Evolutionary conservation across 371 early-diverging fungal species (phyloP).

Genomic region (Mucor mucedo): DNA sequence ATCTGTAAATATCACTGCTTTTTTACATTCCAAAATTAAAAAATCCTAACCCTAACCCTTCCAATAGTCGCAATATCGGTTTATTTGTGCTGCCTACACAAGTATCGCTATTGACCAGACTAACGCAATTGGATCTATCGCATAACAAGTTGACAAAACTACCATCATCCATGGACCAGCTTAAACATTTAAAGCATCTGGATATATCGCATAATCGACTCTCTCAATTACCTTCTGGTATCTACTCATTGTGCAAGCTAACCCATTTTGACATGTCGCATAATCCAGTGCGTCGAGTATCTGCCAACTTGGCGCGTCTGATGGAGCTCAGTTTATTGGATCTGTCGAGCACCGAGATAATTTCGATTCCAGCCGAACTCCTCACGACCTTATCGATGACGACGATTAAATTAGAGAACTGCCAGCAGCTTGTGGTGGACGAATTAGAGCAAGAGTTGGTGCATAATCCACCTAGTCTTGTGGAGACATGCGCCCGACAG

Average conservation of each 20-base stretch:
- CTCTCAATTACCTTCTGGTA: slow-evolving; percentile 18
- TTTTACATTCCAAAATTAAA: neutral
- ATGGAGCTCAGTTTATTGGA: slow-evolving; percentile 25
- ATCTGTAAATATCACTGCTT: slow-evolving; percentile 34
- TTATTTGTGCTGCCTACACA: slow-evolving; percentile 38
- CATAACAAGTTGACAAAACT: slow-evolving; percentile 42
- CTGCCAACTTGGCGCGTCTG: slow-evolving; percentile 25
- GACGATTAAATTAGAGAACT: slow-evolving; percentile 30
- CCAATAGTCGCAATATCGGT: slow-evolving; percentile 34
- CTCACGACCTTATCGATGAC: slow-evolving; percentile 21
- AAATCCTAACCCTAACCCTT: neutral
- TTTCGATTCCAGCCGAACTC: slow-evolving; percentile 40
- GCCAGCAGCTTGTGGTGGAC: slow-evolving; percentile 24
- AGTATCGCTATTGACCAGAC: slow-evolving; percentile 32
- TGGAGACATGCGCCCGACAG: slow-evolving; percentile 78
- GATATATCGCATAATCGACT: slow-evolving; percentile 43
- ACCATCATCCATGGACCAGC: slow-evolving; percentile 35
- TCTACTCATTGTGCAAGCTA: slow-evolving; percentile 29
- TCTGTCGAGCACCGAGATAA: slow-evolving; percentile 37
- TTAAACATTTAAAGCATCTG: slow-evolving; percentile 41
- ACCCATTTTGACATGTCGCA: slow-evolving; percentile 51
- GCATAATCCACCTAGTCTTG: slow-evolving; percentile 58
- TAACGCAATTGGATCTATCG: slow-evolving; percentile 50
- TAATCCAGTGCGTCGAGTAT: slow-evolving; percentile 59
- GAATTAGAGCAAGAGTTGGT: slow-evolving; percentile 26